These are phyloP conservation scores for Gonium pectorale DNA, from an alignment of 139 green algal species.

Conservation along the genomic window DNA sequence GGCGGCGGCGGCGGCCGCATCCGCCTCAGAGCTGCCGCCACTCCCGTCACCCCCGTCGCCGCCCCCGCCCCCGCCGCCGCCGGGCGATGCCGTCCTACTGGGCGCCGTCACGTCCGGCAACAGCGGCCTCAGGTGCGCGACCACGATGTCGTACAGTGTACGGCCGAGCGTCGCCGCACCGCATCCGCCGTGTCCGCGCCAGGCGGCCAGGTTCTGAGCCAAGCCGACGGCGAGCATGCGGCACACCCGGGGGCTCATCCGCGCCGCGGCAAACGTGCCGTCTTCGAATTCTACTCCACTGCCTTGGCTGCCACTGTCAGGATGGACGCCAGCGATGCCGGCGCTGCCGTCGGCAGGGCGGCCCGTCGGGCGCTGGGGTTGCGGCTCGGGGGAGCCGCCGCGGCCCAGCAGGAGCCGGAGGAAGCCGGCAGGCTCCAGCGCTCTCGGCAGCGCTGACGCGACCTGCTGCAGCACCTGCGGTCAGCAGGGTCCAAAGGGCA, in stretches of 20 bases:
- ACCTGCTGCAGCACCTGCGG: constrained; percentile 31
- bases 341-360: not conserved
- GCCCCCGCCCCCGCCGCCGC: not conserved
- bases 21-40: not conserved
- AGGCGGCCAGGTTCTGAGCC: not conserved
- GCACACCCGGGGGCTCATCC: constrained; percentile 3
- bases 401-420: constrained; percentile 2
- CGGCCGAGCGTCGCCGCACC: not conserved
- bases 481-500: too few relatives aligned
- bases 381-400: not conserved
- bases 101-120: not conserved
- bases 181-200: not conserved
- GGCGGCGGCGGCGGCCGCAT: not conserved
- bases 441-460: not conserved
- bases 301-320: too few relatives aligned
- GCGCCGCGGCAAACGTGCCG: too few relatives aligned
- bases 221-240: constrained; percentile 5
- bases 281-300: too few relatives aligned
- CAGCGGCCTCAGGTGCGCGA: not conserved
- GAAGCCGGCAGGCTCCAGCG: not conserved
- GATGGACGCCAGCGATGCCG: too few relatives aligned
- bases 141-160: constrained; percentile 8
- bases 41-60: not conserved
- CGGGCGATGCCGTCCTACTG: too few relatives aligned
- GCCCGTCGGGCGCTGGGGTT: not conserved